phyloP scores from a whole-genome alignment of 2,329 filamentous ascomycete genomes.

The Pseudopithomyces chartarum region DNA sequence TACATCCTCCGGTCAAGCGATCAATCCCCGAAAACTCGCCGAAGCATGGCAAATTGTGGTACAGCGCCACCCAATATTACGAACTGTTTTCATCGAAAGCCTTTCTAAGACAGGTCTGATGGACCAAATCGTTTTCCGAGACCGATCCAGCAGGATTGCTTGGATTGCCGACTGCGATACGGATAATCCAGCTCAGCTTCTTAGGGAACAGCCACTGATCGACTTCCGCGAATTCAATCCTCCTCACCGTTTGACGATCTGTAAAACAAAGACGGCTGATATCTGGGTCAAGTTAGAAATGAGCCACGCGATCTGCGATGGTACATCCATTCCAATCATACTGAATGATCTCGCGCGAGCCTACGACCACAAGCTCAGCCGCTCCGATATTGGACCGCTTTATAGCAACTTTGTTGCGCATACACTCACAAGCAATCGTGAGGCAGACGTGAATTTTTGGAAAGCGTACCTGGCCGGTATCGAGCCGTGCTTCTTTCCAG shows the following conservation, averaged over 20 bases:
- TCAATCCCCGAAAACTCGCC: constrained; percentile 33
- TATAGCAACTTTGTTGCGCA: constrained; percentile 47
- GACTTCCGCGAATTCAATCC: constrained; percentile 42
- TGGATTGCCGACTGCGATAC: constrained; percentile 31
- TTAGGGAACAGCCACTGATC: constrained; percentile 27
- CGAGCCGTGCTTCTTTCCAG: constrained; percentile 55
- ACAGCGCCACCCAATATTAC: constrained; percentile 36
- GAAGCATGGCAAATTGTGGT: constrained; percentile 43
- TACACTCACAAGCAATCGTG: constrained; percentile 32
- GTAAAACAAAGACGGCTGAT: constrained; percentile 44
- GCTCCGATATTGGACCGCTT: constrained; percentile 40
- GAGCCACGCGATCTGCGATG: constrained; percentile 58
- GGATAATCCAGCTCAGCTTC: constrained; percentile 15
- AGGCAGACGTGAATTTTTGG: constrained; percentile 51
- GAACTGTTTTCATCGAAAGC: constrained; percentile 43
- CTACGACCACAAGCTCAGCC: constrained; percentile 49
- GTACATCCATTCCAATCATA: constrained; percentile 56
- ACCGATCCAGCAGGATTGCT: constrained; percentile 29
- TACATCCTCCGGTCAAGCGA: constrained; percentile 11
- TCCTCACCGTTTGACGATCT: constrained; percentile 54
- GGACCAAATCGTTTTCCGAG: constrained; percentile 40
- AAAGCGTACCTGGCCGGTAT: constrained; percentile 50
- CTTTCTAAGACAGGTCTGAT: constrained; percentile 37
- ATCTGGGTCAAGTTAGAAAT: constrained; percentile 56
- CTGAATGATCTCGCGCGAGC: constrained; percentile 52